These are phyloP conservation scores for Diplodia mutila DNA, from an alignment of 2,329 filamentous ascomycete genomes.

Conservation along the genomic window DNA sequence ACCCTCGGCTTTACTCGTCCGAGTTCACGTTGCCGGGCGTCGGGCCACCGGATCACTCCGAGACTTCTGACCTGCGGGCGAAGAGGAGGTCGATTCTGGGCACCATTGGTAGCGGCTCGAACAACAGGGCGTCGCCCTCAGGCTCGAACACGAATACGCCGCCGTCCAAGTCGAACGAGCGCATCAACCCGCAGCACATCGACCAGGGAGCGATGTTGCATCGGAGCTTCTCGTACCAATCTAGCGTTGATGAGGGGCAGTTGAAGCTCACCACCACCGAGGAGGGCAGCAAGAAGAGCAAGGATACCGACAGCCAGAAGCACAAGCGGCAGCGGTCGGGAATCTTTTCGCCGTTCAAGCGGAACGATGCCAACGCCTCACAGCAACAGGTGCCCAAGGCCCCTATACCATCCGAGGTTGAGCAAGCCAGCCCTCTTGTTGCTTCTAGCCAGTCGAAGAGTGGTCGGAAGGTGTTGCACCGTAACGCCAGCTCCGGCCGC, in stretches of 20 bases:
- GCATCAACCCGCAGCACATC: slow-evolving; percentile 28
- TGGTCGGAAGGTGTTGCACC: slow-evolving; percentile 16
- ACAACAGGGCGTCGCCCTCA: not conserved
- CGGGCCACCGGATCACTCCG: slow-evolving; percentile 34
- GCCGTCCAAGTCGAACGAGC: slow-evolving; percentile 30
- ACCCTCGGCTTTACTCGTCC: slow-evolving; percentile 46
- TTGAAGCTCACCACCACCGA: not conserved
- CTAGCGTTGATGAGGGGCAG: slow-evolving; percentile 29
- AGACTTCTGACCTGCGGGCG: not conserved
- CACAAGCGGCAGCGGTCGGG: slow-evolving; percentile 2
- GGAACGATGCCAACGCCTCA: not conserved
- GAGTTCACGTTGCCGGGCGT: slow-evolving; percentile 46
- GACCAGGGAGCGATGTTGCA: slow-evolving; percentile 20
- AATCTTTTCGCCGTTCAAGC: slow-evolving; percentile 13
- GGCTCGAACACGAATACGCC: slow-evolving; percentile 2
- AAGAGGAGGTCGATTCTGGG: slow-evolving; percentile 28
- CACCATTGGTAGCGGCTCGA: slow-evolving; percentile 45
- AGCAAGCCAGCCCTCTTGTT: not conserved
- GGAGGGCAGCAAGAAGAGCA: not conserved
- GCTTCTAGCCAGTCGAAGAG: not conserved
- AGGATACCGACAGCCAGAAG: not conserved
- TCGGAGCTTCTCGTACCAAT: slow-evolving; percentile 34
- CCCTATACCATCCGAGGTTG: not conserved
- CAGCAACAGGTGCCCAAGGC: not conserved
- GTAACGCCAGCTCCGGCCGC: slow-evolving; percentile 14